A percentile compares a stretch with the other conserved stretches of the same genome.
phyloP scores from a whole-genome alignment of 2,329 filamentous ascomycete genomes.

The Blastomyces parvus region DNA sequence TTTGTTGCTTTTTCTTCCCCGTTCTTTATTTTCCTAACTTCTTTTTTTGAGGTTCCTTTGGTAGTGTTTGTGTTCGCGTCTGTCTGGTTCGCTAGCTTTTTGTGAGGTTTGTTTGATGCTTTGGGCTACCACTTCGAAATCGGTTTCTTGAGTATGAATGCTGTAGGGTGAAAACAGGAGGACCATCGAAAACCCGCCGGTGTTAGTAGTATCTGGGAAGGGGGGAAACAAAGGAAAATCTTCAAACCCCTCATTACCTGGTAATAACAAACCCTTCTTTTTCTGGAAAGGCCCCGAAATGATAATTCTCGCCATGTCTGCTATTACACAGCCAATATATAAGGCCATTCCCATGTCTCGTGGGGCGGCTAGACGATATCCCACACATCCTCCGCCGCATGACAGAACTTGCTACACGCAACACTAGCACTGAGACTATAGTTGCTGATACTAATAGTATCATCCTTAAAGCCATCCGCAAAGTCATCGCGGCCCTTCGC shows the following conservation, averaged over 20 bases:
- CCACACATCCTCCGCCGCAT: conserved; percentile 95
- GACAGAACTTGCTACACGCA: conserved; percentile 98
- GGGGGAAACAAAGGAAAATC: background rate
- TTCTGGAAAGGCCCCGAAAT: background rate
- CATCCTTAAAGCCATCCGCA: conserved; percentile 86
- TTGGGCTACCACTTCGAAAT: background rate
- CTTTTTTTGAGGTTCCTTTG: background rate
- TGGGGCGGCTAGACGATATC: conserved; percentile 62
- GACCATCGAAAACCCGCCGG: too few species aligned
- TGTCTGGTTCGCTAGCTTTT: background rate
- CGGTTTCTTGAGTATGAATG: too few species aligned
- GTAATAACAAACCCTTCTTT: conserved; percentile 11
- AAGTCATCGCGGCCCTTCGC: conserved; percentile 95
- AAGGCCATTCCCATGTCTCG: background rate
- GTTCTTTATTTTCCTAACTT: background rate
- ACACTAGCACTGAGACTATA: conserved; percentile 96
- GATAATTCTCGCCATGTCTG: background rate
- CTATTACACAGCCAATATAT: too few species aligned
- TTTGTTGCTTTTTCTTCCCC: conserved; percentile 15
- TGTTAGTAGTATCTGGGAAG: background rate
- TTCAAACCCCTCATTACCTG: conserved; percentile 21
- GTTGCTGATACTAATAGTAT: conserved; percentile 97
- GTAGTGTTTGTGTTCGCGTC: background rate
- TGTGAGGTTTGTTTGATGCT: background rate
- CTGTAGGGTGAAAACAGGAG: too few species aligned